A percentile compares a stretch with the other conserved stretches of the same genome.
phyloP scores from a whole-genome alignment of 306 rosid genomes.

The Vicia villosa region DNA sequence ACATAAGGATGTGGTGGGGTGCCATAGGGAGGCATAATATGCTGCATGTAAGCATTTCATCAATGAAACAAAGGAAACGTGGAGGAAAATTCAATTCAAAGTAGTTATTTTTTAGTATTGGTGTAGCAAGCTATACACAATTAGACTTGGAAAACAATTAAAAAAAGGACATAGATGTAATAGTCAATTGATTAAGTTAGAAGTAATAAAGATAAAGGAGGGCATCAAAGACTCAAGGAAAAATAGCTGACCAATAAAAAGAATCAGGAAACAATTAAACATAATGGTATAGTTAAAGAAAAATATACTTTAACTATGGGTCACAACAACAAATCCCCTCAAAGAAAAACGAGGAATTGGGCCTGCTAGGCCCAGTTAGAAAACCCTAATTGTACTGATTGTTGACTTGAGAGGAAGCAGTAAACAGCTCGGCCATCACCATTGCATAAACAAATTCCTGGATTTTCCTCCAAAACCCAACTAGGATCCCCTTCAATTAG shows the following conservation, averaged over 20 bases:
- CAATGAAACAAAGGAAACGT: conserved; percentile 26
- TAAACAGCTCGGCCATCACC: not conserved
- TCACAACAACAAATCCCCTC: not conserved
- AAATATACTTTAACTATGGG: not conserved
- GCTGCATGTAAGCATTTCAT: conserved; percentile 61
- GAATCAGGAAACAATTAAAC: not conserved
- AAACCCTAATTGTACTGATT: not conserved
- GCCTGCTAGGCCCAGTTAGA: not conserved
- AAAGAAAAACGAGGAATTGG: not conserved
- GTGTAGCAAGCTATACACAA: conserved; percentile 13
- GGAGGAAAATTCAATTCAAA: conserved; percentile 29
- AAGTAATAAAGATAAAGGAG: too few species aligned
- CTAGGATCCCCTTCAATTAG: too few species aligned
- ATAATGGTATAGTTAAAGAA: not conserved
- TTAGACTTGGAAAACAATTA: conserved; percentile 19
- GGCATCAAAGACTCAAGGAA: not conserved
- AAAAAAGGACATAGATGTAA: conserved; percentile 3
- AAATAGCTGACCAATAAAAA: not conserved
- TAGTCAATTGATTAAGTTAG: too few species aligned
- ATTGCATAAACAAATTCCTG: not conserved
- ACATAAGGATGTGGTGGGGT: conserved; percentile 97
- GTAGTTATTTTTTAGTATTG: conserved; percentile 8
- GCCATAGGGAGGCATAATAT: conserved; percentile 96
- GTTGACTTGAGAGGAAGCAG: not conserved
- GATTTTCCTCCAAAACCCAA: too few species aligned